phyloP scores from a whole-genome alignment of 768 basidiomycete genomes.

The Tricholoma saponaceum region DNA sequence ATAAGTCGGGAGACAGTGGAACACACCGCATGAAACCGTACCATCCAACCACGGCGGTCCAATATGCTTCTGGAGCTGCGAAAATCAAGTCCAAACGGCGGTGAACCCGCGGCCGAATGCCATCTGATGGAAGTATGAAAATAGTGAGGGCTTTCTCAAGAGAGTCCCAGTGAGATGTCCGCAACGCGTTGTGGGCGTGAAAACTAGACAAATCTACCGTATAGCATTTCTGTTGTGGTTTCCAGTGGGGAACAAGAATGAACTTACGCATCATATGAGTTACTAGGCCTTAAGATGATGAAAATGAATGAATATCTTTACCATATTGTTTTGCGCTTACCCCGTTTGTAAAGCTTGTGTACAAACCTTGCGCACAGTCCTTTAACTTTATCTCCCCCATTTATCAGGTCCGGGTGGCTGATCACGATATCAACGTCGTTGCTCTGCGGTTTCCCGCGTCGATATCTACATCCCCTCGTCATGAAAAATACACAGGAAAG shows the following conservation, averaged over 20 bases:
- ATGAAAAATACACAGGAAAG: background rate
- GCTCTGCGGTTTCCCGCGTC: conserved; percentile 76
- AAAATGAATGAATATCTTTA: background rate
- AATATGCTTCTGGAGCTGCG: conserved; percentile 71
- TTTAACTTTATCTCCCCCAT: conserved; percentile 45
- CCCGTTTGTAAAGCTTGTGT: conserved; percentile 48
- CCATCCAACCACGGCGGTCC: conserved; percentile 91
- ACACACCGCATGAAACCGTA: conserved; percentile 21
- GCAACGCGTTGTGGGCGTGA: conserved; percentile 48
- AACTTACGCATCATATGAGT: conserved; percentile 82
- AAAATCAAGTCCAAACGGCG: conserved; percentile 85
- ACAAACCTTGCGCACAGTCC: conserved; percentile 62
- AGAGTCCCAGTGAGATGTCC: conserved; percentile 67
- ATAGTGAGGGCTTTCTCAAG: conserved; percentile 85
- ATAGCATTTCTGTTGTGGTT: background rate
- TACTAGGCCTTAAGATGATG: conserved; percentile 48
- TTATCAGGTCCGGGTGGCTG: conserved; percentile 54
- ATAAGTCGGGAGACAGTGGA: background rate
- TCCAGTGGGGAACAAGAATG: background rate
- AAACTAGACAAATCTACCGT: conserved; percentile 56
- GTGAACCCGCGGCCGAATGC: conserved; percentile 37
- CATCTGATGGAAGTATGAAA: conserved; percentile 54
- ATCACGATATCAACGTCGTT: conserved; percentile 92
- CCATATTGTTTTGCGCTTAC: conserved; percentile 29
- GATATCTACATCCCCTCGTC: conserved; percentile 48